Conservation (phyloP, 2,329 filamentous ascomycete species). For the Pseudocercospora musae region DNA sequence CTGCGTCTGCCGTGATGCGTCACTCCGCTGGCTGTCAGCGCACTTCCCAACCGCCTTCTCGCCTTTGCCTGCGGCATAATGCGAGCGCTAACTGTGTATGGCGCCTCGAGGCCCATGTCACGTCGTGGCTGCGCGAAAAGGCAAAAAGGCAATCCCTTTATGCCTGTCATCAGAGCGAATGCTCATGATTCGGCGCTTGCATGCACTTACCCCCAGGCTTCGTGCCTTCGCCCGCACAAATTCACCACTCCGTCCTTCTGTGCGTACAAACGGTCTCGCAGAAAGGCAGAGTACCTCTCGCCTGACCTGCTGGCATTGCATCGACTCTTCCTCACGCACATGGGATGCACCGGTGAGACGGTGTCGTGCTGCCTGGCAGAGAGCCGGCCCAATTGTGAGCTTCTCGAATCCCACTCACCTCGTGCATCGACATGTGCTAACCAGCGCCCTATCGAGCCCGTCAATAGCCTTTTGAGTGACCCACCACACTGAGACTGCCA, state of each 20-base stretch:
- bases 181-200: slow-evolving; percentile 18
- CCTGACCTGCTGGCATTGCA: slow-evolving; percentile 4
- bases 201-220: slow-evolving; percentile 21
- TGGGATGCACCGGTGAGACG: slow-evolving; percentile 12
- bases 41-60: slow-evolving; percentile 21
- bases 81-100: slow-evolving; percentile 18
- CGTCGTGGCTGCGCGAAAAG: slow-evolving; percentile 17
- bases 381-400: slow-evolving; percentile 18
- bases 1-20: slow-evolving; percentile 17
- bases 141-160: slow-evolving; percentile 14
- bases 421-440: slow-evolving; percentile 22
- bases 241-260: slow-evolving; percentile 5
- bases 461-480: slow-evolving; percentile 28
- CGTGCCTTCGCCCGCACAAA: slow-evolving; percentile 19
- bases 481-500: slow-evolving; percentile 43
- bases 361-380: slow-evolving; percentile 6
- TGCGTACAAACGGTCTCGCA: slow-evolving; percentile 6
- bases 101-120: slow-evolving; percentile 15
- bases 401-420: slow-evolving; percentile 10
- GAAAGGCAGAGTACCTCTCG: slow-evolving; percentile 2
- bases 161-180: slow-evolving; percentile 13
- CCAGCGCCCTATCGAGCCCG: slow-evolving; percentile 22
- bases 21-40: slow-evolving; percentile 20
- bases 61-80: slow-evolving; percentile 16
- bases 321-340: not conserved